These are phyloP conservation scores for Dactylellina sp. DNA, from an alignment of 2,329 filamentous ascomycete genomes.

Conservation along the genomic window DNA sequence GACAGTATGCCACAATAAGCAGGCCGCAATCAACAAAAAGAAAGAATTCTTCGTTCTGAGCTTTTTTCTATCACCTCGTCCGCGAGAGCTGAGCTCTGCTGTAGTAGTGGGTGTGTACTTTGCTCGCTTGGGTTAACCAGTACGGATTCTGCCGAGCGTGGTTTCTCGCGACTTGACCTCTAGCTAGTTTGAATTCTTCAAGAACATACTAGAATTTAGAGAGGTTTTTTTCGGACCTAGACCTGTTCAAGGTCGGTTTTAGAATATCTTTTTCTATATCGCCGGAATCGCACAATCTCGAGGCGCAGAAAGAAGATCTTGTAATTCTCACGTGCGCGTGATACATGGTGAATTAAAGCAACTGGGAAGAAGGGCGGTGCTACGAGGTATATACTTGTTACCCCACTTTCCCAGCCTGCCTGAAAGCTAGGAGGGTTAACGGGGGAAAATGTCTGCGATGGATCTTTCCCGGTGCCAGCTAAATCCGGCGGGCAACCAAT, in stretches of 20 bases:
- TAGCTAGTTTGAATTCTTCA: background rate
- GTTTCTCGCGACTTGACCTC: background rate
- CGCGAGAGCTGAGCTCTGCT: background rate
- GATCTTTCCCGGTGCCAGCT: background rate
- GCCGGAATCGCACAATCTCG: background rate
- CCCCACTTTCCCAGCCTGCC: constrained; percentile 16
- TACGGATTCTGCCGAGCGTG: background rate
- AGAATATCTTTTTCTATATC: background rate
- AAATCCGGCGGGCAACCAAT: background rate
- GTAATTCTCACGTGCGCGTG: constrained; percentile 4
- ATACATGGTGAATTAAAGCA: background rate
- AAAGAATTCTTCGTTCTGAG: background rate
- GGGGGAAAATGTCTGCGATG: constrained; percentile 10
- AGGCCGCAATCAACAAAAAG: constrained; percentile 22
- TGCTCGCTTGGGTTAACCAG: background rate
- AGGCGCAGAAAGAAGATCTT: constrained; percentile 5
- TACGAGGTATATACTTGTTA: background rate
- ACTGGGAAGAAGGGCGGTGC: background rate
- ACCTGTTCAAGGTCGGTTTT: no score
- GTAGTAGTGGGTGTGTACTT: background rate
- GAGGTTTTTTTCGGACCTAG: background rate
- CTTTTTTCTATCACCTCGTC: background rate
- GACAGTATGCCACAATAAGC: constrained; percentile 45
- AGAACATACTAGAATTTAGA: background rate
- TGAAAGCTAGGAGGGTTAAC: background rate